phyloP scores from a whole-genome alignment of 192 early-diverging fungal species.

The Martensiomyces pterosporus region DNA sequence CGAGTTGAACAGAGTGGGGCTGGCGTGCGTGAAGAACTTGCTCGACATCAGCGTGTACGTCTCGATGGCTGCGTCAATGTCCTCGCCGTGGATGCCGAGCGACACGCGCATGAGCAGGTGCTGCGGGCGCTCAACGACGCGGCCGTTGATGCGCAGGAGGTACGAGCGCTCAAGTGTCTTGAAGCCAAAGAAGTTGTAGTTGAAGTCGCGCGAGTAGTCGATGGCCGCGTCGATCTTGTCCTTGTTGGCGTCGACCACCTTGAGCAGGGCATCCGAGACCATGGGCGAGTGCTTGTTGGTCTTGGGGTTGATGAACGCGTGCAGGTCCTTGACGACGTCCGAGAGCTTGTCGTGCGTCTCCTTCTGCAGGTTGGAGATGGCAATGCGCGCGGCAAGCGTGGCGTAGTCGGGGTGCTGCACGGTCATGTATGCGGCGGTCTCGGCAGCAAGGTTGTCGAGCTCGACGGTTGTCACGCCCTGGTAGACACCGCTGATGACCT shows the following conservation, averaged over 20 bases:
- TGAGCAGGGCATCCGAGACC: constrained; percentile 77
- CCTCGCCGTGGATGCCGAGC: constrained; percentile 91
- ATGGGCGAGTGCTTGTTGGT: constrained; percentile 82
- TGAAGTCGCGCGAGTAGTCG: constrained; percentile 96
- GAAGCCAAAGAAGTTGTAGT: constrained; percentile 99
- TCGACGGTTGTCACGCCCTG: constrained; percentile 96
- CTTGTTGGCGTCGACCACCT: constrained; percentile 63
- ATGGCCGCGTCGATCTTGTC: constrained; percentile 91
- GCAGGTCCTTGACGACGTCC: constrained; percentile 78
- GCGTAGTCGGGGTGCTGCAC: constrained; percentile 96
- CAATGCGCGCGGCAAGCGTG: constrained; percentile 91
- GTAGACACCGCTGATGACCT: constrained; percentile 94
- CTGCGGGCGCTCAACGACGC: constrained; percentile 91
- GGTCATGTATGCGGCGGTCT: constrained; percentile 83
- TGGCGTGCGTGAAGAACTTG: constrained; percentile 95
- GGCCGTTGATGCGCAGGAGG: constrained; percentile 80
- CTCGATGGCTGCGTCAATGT: constrained; percentile 89
- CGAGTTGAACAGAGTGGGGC: constrained; percentile 97
- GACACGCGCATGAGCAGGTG: constrained; percentile 98
- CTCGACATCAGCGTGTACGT: constrained; percentile 92
- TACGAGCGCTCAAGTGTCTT: constrained; percentile 98
- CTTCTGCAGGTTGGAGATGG: constrained; percentile 90
- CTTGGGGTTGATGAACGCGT: constrained; percentile 87
- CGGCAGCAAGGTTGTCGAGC: constrained; percentile 95
- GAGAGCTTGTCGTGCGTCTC: constrained; percentile 80